Base-by-base conservation (phyloP, 768 basidiomycete genomes). In the Collybia sordida region DNA sequence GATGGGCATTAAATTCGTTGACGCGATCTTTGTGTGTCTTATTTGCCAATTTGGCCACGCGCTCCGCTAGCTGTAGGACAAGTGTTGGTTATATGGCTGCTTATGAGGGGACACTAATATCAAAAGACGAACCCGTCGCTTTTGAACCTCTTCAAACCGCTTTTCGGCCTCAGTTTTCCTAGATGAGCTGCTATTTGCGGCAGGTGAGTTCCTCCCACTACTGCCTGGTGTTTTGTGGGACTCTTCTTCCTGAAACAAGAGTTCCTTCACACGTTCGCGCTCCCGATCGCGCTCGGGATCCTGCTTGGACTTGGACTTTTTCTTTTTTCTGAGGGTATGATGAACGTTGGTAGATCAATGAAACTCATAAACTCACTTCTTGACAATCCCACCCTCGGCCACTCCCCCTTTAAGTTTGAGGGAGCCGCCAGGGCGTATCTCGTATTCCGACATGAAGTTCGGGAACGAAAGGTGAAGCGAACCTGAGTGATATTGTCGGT, bases 21-120 rank as follows among this genome's bases (percentile, higher is more conserved):
- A 97, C 93, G 37, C 93, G 86, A 53, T 97, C 93, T 70, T 97
- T 97, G 71, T 97, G 93, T 5, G 90, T 92, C 72, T 89, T 91
- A 60, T 74, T 74, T 0, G 93, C 93, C 60, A 90, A 61, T 68
- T 82, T 90, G 15, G 81, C 78, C 15, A 95, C 89, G 57, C 81
- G 83, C 52, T 84, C 80, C 19, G 80, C 79, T 40, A 93, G 80
- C 92, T 94, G 43, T 12, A 51, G 45, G n/a, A n/a, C n/a, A 42
- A 51, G 52, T 25, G 44, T 31, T 19, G n/a, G 35, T 58, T 44
- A 45, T 39, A 50, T 48, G 25, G 52, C 28, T n/a, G 21, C 21
- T 49, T 7, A 51, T 28, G 22, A 31, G 34, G 15, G 44, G 23
- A 15, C 19, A 12, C 19, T 38, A 23, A 47, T 11, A 35, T 25